These are phyloP conservation scores for Trametes elegans DNA, from an alignment of 768 basidiomycete genomes.

Conservation along the genomic window DNA sequence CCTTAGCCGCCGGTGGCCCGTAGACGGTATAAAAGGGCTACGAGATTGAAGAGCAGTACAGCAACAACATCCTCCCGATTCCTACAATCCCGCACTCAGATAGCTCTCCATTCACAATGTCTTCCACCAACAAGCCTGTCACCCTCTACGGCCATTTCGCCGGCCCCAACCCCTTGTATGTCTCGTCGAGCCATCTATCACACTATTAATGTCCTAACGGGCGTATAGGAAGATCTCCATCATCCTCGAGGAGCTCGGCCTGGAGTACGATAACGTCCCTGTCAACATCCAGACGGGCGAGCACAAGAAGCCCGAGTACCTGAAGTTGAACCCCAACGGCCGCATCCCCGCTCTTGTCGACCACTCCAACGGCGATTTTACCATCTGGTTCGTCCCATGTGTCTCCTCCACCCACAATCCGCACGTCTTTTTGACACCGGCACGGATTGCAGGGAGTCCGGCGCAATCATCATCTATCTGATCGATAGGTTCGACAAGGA, in stretches of 20 bases:
- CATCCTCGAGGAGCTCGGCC: constrained; percentile 28
- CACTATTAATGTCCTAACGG: too few species aligned
- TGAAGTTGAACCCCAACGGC: constrained; percentile 33
- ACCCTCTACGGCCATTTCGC: too few species aligned
- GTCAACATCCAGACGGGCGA: constrained; percentile 24
- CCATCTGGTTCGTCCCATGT: constrained; percentile 27
- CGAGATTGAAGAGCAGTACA: too few species aligned
- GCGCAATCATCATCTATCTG: constrained; percentile 43
- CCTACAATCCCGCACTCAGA: too few species aligned
- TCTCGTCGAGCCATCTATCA: too few species aligned
- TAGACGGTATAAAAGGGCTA: too few species aligned
- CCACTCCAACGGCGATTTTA: constrained; percentile 30
- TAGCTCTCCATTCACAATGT: too few species aligned
- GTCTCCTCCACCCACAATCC: neutral
- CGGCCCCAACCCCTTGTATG: too few species aligned
- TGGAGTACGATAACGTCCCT: constrained; percentile 26
- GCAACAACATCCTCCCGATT: too few species aligned
- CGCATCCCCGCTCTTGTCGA: constrained; percentile 36
- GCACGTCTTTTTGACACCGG: neutral
- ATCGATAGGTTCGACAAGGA: constrained; percentile 43
- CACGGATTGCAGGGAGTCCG: constrained; percentile 28
- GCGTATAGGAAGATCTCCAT: constrained; percentile 25
- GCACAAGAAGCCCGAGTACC: constrained; percentile 26
- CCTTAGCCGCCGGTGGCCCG: too few species aligned
- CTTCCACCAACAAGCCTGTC: too few species aligned